Evolutionary conservation across 202 grass and related monocot genomes (phyloP).

Genomic region (Setaria italica): DNA sequence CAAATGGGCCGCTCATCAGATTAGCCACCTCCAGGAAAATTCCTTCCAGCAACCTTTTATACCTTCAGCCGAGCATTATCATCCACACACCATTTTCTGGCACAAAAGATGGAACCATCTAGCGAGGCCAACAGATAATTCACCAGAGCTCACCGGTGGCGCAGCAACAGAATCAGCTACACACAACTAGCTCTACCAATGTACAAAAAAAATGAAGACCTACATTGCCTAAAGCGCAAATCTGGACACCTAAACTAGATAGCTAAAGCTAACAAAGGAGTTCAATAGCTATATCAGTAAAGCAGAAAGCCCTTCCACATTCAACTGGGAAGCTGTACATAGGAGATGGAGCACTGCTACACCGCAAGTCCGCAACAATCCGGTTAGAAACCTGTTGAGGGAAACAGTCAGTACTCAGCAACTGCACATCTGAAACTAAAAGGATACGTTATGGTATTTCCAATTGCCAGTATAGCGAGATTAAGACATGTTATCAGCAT

Average conservation of each 20-base stretch:
- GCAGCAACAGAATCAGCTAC: constrained; percentile 43
- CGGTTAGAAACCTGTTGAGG: constrained; percentile 44
- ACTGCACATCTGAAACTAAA: constrained; percentile 19
- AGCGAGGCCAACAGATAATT: constrained; percentile 34
- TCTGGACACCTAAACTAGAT: constrained; percentile 45
- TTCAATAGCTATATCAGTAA: constrained; percentile 41
- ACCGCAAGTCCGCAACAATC: background rate
- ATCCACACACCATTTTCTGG: background rate
- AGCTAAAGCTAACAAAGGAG: constrained; percentile 32
- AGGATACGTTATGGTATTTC: background rate
- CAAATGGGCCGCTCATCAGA: background rate
- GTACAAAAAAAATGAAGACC: constrained; percentile 25
- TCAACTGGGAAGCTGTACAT: constrained; percentile 49
- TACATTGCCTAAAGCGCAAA: constrained; percentile 29
- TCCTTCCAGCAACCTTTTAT: background rate
- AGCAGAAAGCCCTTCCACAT: constrained; percentile 28
- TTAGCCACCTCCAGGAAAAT: background rate
- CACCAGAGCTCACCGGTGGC: constrained; percentile 23
- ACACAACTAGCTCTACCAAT: constrained; percentile 49
- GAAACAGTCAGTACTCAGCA: constrained; percentile 37
- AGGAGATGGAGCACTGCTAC: constrained; percentile 40
- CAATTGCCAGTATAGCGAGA: background rate
- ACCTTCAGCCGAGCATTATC: background rate
- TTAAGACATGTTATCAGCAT: background rate
- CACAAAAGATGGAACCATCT: constrained; percentile 26